These are phyloP conservation scores for Colletotrichum sp. DNA, from an alignment of 2,329 filamentous ascomycete genomes.

Conservation along the genomic window DNA sequence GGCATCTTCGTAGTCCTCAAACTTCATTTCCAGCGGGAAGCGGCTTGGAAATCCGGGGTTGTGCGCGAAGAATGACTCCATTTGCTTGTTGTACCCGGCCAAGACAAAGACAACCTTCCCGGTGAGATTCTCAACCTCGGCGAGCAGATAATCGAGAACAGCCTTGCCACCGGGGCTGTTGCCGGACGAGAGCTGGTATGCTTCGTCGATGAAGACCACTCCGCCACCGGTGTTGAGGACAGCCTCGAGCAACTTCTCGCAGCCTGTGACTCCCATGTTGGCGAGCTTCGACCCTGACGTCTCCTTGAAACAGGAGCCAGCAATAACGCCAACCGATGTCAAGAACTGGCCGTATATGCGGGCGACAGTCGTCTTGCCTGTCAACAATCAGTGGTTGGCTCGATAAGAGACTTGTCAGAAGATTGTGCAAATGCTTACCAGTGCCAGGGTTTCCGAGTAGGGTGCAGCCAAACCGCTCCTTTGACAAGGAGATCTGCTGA, in stretches of 20 bases:
- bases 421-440: constrained; percentile 46
- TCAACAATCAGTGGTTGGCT: constrained; percentile 1
- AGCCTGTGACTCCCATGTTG: constrained; percentile 62
- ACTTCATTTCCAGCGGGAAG: constrained; percentile 69
- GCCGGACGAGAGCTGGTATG: constrained; percentile 72
- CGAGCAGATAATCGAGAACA: constrained; percentile 73
- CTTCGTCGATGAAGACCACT: constrained; percentile 81
- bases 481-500: constrained; percentile 58
- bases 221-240: no score
- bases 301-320: no score
- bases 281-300: constrained; percentile 47
- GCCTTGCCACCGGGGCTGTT: constrained; percentile 61
- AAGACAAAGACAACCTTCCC: constrained; percentile 76
- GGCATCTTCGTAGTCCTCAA: constrained; percentile 70
- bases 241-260: no score
- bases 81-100: constrained; percentile 75
- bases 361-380: constrained; percentile 58
- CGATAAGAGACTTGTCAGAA: no score
- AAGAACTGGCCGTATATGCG: no score
- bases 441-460: constrained; percentile 79
- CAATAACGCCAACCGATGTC: no score
- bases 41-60: constrained; percentile 75
- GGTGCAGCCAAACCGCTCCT: constrained; percentile 66
- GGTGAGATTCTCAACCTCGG: constrained; percentile 73
- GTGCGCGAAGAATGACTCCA: constrained; percentile 78